Base-by-base conservation (phyloP, 139 green algal genomes). In the Zygnema circumcarinatum region DNA sequence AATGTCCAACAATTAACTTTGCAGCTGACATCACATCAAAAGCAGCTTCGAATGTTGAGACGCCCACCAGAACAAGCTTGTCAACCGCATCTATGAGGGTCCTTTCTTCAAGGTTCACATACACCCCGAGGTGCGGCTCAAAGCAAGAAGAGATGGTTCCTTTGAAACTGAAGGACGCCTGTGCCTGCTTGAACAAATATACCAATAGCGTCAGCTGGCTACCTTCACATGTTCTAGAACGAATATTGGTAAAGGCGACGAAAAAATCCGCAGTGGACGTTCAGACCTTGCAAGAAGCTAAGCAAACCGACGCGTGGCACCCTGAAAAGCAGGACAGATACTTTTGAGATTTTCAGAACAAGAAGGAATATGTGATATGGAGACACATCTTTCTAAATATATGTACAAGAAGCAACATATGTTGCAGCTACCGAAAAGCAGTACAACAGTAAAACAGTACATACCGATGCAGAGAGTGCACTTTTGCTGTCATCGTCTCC, bases 81-180 rank as follows among this genome's bases (percentile, higher is more conserved):
- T 97, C 93, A 67, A 98, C 85, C 47, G 93, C 90, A 25, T 91
- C 86, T 41, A 93, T 74, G 42, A 98, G 93, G 76, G 94, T 91
- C 72, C 84, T 76, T 90, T 96, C 92, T 76, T 96, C 95, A 21
- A 96, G 85, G 0, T 96, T 94, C 42, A 98, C 89, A 85, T 97
- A 97, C 42, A 87, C 93, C 85, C 78, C 74, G 56, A 98, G 83
- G 89, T 98, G 94, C 67, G 92, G 92, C 87, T 93, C 92, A 82
- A 98, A 98, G 31, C 94, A 93, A 11, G 79, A 79, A 31, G 93
- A 95, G 54, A 98, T 97, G 85, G 67, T 74, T 39, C 94, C 95
- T 47, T 87, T 89, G 90, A 98, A 98, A 38, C 85, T 87, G 29
- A 94, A 92, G 53, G 67, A 40, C 73, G 22, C 42, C 2, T 36